Base-by-base conservation (phyloP, 202 grass and related monocot genomes). In the Zizania palustris region DNA sequence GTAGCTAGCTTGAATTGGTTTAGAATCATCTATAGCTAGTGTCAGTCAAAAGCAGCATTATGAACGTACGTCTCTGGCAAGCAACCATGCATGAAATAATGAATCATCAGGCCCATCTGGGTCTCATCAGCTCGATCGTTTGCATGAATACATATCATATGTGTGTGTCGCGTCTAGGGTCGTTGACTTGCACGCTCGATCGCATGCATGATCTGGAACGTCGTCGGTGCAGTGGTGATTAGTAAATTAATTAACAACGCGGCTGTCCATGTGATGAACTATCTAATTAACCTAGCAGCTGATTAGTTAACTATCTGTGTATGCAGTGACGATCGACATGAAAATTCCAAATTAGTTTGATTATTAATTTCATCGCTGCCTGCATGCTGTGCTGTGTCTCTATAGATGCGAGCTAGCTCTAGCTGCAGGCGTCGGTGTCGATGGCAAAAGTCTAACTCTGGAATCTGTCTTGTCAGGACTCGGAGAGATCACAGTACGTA, bases 161-260 rank as follows among this genome's bases (percentile, higher is more conserved):
- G n/a, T n/a, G n/a, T n/a, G n/a, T n/a, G 28, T 28, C 28, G 2
- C 45, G 16, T 12, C 10, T 37, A 14, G 35, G 37, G 77, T 86
- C 81, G 84, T 86, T 86, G 84, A 86, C 77, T 46, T 75, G 20
- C 81, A 63, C 14, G 19, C 12, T 10, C 15, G 13, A 2, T 20
- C 8, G 45, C 43, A 36, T 39, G 35, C 37, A 57, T 28, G 43
- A 35, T 57, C 70, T 11, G 70, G 55, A n/a, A 55, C 70, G 76
- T 43, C 76, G 84, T n/a, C n/a, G n/a, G n/a, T n/a, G n/a, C n/a
- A n/a, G 84, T 70, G 77, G 71, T 77, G 56, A 35, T 33, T 45
- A 67, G 72, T 34, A 41, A 67, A 38, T 13, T 28, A 0, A 11
- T 85, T 73, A 34, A 63, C 38, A 63, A 80, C 13, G 67, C 16